Evolutionary conservation across 805 yeast genomes (phyloP).

Genomic region (Candida orba): DNA sequence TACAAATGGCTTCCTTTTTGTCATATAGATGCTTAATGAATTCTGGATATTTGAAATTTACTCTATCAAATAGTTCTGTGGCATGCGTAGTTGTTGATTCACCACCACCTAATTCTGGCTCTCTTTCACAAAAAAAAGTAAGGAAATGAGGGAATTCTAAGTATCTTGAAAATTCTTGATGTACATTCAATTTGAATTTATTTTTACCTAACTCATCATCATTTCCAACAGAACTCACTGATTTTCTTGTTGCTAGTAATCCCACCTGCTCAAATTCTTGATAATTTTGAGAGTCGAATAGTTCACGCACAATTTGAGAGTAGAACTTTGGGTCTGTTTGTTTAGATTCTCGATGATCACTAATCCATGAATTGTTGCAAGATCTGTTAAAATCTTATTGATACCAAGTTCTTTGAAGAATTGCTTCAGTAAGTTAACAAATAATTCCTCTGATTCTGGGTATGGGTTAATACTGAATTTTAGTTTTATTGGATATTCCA

Average conservation of each 20-base stretch:
- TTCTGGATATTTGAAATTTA: neutral
- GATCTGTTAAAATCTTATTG: too few relatives aligned
- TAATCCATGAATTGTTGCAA: too few relatives aligned
- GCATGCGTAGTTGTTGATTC: neutral
- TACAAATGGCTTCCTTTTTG: neutral
- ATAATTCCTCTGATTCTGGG: too few relatives aligned
- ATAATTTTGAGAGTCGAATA: neutral
- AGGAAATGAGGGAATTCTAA: neutral
- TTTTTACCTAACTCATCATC: slow-evolving; percentile 1
- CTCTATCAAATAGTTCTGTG: neutral
- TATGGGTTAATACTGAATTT: too few relatives aligned
- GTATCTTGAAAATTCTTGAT: slow-evolving; percentile 1
- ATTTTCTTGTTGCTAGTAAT: neutral
- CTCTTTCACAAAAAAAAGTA: neutral
- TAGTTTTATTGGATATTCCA: too few relatives aligned
- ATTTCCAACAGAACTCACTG: neutral
- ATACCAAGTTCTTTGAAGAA: too few relatives aligned
- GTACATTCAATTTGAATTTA: neutral
- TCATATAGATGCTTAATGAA: neutral
- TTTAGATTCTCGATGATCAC: neutral
- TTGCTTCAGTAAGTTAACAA: too few relatives aligned
- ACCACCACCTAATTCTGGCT: neutral
- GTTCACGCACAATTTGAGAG: neutral
- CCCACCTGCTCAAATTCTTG: neutral
- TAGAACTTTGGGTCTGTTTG: neutral